Base-by-base conservation (phyloP, 768 basidiomycete species). In the Rhizopogon roseolus region DNA sequence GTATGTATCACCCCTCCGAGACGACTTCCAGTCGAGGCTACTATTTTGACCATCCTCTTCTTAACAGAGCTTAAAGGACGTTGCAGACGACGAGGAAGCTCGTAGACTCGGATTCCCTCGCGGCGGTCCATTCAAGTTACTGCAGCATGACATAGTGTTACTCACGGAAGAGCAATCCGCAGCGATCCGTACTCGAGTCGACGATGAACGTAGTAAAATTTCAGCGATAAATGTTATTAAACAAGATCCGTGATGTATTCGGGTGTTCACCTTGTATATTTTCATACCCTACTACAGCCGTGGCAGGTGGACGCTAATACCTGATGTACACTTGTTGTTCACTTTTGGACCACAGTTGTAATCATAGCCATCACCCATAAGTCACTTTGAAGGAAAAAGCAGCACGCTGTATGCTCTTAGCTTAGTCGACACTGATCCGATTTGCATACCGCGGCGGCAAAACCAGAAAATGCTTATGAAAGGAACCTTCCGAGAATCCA, bases 51-150 rank as follows among this genome's bases (percentile, higher is more conserved):
- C 11, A 7, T 19, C 9, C 37, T 43, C 32, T 53, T 28, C 34
- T 17, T 40, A 9, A 49, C 62, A 86, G 85, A 75, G 76, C 42
- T 69, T 83, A 25, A 71, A 79, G 44, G 68, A 78, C 16, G 66
- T 90, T 28, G 68, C 76, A 1, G 82, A 89, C 54, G 74, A 76
- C 6, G 69, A 63, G 11, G 72, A 85, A 54, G 79, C 82, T 5
- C 74, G 78, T 51, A 74, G 78, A 56, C 80, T 82, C 38, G 68
- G 70, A 19, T 80, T 81, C 61, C 68, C 72, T 17, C 70, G 67
- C 41, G 75, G 75, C 13, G 69, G 70, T 6, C 67, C 77, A 16
- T 81, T 79, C 73, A 77, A 73, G 66, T 64, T 79, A 27, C 66
- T 83, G 54, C 61, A 75, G 38, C 65, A 61, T 19, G 80, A 83